Conservation (phyloP, 768 basidiomycete genomes). For the Vararia minispora region DNA sequence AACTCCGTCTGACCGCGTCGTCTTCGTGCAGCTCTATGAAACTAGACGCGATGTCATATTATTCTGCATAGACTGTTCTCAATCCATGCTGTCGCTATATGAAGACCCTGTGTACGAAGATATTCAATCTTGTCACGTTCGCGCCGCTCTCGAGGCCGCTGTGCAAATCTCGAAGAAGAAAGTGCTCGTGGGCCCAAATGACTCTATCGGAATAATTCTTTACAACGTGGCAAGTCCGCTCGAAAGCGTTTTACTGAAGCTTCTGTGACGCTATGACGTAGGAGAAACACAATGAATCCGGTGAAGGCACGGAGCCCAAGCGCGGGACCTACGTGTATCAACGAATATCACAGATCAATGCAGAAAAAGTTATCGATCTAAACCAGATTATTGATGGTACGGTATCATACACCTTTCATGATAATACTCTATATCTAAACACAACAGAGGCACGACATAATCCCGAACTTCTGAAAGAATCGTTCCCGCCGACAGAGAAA, state of each 20-base stretch:
- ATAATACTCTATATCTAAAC: slow-evolving; percentile 3
- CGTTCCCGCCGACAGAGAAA: slow-evolving; percentile 53
- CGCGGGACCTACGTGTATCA: slow-evolving; percentile 64
- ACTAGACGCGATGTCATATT: slow-evolving; percentile 78
- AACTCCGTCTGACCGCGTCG: not conserved
- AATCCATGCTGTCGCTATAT: slow-evolving; percentile 71
- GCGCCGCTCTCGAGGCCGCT: slow-evolving; percentile 70
- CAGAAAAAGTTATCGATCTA: slow-evolving; percentile 71
- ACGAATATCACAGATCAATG: slow-evolving; percentile 64
- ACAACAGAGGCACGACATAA: slow-evolving; percentile 53
- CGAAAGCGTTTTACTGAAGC: not conserved
- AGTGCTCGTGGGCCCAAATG: slow-evolving; percentile 79
- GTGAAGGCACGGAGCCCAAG: slow-evolving; percentile 48
- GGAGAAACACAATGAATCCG: slow-evolving; percentile 27
- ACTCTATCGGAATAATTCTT: slow-evolving; percentile 80
- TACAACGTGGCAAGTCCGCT: slow-evolving; percentile 74
- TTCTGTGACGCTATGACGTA: slow-evolving; percentile 3
- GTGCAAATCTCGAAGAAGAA: slow-evolving; percentile 86
- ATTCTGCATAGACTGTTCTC: slow-evolving; percentile 93
- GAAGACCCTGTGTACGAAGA: slow-evolving; percentile 59
- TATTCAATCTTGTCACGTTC: slow-evolving; percentile 63
- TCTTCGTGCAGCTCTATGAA: slow-evolving; percentile 44
- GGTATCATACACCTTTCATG: slow-evolving; percentile 6
- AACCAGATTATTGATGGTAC: slow-evolving; percentile 69
- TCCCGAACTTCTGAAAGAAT: slow-evolving; percentile 38